Evolutionary conservation across 2,329 filamentous ascomycete genomes (phyloP).

Genomic region (Whalleya microplaca): DNA sequence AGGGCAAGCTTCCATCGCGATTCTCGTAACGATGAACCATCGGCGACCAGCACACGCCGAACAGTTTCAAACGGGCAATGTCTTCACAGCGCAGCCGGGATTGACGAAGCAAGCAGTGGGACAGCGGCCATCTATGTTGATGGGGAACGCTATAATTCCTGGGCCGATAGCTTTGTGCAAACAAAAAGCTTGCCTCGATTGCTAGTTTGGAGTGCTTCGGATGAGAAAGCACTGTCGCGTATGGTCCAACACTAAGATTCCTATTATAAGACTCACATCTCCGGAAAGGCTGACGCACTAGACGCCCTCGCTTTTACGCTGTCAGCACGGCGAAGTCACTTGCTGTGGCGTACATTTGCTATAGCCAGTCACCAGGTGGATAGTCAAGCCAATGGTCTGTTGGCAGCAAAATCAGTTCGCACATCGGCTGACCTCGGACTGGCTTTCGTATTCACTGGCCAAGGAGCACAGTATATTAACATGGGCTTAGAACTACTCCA

Average conservation of each 20-base stretch:
- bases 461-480: slow-evolving; percentile 29
- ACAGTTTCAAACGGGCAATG: not conserved
- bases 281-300: not conserved
- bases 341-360: slow-evolving; percentile 29
- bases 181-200: no score
- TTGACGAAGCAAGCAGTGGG: no score
- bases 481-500: slow-evolving; percentile 28
- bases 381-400: not conserved
- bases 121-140: no score
- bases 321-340: slow-evolving; percentile 22
- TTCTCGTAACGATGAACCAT: no score
- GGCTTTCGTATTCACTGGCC: slow-evolving; percentile 35
- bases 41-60: no score
- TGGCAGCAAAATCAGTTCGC: not conserved
- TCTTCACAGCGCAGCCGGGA: no score
- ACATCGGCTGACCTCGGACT: not conserved
- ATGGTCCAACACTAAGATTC: slow-evolving; percentile 10
- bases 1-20: no score
- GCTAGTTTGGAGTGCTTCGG: slow-evolving; percentile 27
- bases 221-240: slow-evolving; percentile 24
- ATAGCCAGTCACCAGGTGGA: slow-evolving; percentile 4
- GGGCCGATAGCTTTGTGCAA: no score
- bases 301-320: slow-evolving; percentile 28
- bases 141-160: no score
- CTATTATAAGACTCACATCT: no score